A percentile compares a stretch with the other conserved stretches of the same genome.
These are phyloP conservation scores for Vicia sativa DNA, from an alignment of 306 rosid genomes.

Conservation along the genomic window DNA sequence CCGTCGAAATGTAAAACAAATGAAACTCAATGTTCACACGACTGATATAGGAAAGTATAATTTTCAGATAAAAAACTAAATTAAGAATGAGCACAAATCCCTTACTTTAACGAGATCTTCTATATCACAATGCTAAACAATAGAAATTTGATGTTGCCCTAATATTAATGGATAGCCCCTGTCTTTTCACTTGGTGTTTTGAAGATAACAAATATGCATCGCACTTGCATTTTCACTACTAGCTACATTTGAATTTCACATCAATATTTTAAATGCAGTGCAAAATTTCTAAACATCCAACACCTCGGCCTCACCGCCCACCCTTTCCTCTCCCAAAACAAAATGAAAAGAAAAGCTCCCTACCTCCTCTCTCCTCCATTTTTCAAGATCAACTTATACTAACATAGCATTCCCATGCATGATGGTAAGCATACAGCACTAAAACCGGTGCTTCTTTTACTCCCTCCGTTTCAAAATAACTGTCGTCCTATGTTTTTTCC, in stretches of 20 bases:
- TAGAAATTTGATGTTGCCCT: not conserved
- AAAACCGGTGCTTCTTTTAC: slow-evolving; percentile 6
- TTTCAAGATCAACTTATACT: slow-evolving; percentile 6
- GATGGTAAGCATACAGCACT: not conserved
- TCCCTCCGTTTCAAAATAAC: not conserved
- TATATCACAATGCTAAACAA: not conserved
- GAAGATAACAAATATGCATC: not conserved
- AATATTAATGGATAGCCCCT: not conserved
- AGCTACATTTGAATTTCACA: not conserved
- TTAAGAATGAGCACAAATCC: not conserved
- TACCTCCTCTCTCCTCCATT: slow-evolving; percentile 1
- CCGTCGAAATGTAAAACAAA: slow-evolving; percentile 1
- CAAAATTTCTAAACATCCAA: not conserved
- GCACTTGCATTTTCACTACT: slow-evolving; percentile 3
- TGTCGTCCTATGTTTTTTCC: not conserved
- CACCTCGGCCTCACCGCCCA: not conserved
- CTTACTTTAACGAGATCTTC: not conserved
- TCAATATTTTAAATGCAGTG: not conserved
- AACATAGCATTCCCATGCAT: slow-evolving; percentile 19
- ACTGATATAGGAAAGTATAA: slow-evolving; percentile 9
- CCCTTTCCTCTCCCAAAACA: not conserved
- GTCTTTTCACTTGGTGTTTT: not conserved
- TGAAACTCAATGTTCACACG: slow-evolving; percentile 7
- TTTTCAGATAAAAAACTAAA: not conserved
- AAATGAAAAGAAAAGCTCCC: not conserved